Evolutionary conservation across 1,284 basidiomycete species (phyloP).

Genomic region (Malassezia yamatoensis): DNA sequence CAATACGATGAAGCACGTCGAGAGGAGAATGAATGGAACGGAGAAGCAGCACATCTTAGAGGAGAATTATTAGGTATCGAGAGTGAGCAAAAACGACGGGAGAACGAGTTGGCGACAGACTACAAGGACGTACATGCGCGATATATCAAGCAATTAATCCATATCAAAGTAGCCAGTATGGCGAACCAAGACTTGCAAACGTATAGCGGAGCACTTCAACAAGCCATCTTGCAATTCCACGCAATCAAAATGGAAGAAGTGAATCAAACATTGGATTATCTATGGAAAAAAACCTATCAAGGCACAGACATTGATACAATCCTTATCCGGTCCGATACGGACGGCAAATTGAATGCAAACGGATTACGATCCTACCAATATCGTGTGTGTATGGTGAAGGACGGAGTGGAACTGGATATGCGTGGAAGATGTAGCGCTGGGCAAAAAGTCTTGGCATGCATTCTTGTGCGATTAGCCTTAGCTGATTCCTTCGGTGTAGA

Average conservation of each 20-base stretch:
- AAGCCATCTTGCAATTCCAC: slow-evolving; percentile 97
- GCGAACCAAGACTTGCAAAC: slow-evolving; percentile 62
- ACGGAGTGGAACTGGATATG: slow-evolving; percentile 99
- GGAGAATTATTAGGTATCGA: slow-evolving; percentile 37
- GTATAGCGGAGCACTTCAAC: slow-evolving; percentile 83
- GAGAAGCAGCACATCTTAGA: slow-evolving; percentile 53
- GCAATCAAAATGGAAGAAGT: slow-evolving; percentile 99
- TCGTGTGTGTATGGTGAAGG: slow-evolving; percentile 90
- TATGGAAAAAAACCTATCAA: slow-evolving; percentile 99
- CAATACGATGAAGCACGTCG: slow-evolving; percentile 64
- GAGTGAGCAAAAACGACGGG: slow-evolving; percentile 51
- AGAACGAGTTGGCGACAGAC: slow-evolving; percentile 64
- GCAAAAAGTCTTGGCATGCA: slow-evolving; percentile 97
- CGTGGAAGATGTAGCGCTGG: slow-evolving; percentile 94
- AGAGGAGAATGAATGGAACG: slow-evolving; percentile 61
- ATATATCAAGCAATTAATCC: slow-evolving; percentile 81
- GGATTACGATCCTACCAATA: slow-evolving; percentile 76
- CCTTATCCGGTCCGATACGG: slow-evolving; percentile 83
- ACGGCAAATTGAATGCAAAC: slow-evolving; percentile 54
- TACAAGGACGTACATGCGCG: slow-evolving; percentile 76
- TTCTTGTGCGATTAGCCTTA: slow-evolving; percentile 92
- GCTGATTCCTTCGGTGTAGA: slow-evolving; percentile 96
- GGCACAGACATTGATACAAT: slow-evolving; percentile 98
- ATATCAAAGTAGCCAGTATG: slow-evolving; percentile 60
- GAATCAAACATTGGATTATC: slow-evolving; percentile 63